These are phyloP conservation scores for Calonectria honghensis DNA, from an alignment of 2,329 filamentous ascomycete genomes.

Conservation along the genomic window DNA sequence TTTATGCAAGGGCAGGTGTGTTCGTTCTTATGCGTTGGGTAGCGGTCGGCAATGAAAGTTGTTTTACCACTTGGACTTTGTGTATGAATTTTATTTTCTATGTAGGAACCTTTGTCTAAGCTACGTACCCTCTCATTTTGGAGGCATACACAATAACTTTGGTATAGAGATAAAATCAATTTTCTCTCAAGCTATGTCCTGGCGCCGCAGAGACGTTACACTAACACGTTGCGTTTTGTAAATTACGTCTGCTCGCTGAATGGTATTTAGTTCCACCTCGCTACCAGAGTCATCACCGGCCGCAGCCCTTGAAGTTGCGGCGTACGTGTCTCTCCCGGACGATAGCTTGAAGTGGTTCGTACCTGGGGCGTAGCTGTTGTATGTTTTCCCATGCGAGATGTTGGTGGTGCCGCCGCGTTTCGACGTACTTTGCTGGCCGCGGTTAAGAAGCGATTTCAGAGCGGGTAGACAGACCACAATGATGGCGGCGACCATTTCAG, in stretches of 20 bases:
- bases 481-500: conserved; percentile 47
- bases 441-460: conserved; percentile 48
- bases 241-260: conserved; percentile 42
- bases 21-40: neutral
- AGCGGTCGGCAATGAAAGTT: neutral
- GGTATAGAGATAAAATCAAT: neutral
- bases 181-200: conserved; percentile 29
- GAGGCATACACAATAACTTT: neutral
- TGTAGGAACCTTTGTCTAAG: neutral
- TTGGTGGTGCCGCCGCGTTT: conserved; percentile 44
- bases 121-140: neutral
- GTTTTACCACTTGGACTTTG: too few relatives aligned
- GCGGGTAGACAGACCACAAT: conserved; percentile 48
- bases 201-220: conserved; percentile 45
- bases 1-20: neutral
- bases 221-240: conserved; percentile 51
- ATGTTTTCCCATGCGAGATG: conserved; percentile 43
- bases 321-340: conserved; percentile 43
- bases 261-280: conserved; percentile 50
- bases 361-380: conserved; percentile 14
- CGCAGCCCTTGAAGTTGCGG: neutral
- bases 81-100: neutral
- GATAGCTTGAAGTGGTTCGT: conserved; percentile 49
- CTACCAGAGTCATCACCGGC: conserved; percentile 49
- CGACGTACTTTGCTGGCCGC: conserved; percentile 41